phyloP scores from a whole-genome alignment of 768 basidiomycete species.

The Boletus coccyginus region DNA sequence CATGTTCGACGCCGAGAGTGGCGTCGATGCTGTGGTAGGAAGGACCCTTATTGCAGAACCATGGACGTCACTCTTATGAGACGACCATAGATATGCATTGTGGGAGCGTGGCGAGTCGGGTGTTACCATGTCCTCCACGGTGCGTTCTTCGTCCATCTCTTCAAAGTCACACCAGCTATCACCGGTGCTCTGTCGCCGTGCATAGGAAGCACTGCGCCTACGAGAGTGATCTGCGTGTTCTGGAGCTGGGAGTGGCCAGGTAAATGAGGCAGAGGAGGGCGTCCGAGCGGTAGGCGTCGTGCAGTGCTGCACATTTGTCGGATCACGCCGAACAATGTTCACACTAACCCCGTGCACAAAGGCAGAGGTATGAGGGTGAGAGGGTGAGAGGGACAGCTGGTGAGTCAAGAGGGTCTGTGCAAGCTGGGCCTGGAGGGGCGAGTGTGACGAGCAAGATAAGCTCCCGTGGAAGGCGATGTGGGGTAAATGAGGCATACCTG shows the following conservation, averaged over 20 bases:
- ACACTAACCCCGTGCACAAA: slow-evolving; percentile 21
- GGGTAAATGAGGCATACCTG: slow-evolving; percentile 36
- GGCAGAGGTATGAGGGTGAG: slow-evolving; percentile 14
- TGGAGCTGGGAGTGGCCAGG: slow-evolving; percentile 28
- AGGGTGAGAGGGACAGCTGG: slow-evolving; percentile 23
- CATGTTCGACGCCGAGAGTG: slow-evolving; percentile 12
- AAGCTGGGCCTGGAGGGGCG: slow-evolving; percentile 39
- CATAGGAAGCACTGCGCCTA: slow-evolving; percentile 28
- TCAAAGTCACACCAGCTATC: slow-evolving; percentile 33
- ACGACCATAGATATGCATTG: slow-evolving; percentile 25
- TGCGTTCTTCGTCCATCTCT: slow-evolving; percentile 43
- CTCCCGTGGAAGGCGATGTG: slow-evolving; percentile 9
- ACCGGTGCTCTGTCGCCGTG: slow-evolving; percentile 24
- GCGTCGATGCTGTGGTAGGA: slow-evolving; percentile 18
- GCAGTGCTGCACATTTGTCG: slow-evolving; percentile 38
- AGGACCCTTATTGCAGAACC: slow-evolving; percentile 19
- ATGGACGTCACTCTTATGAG: slow-evolving; percentile 15
- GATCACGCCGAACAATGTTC: slow-evolving; percentile 28
- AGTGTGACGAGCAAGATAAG: slow-evolving; percentile 16
- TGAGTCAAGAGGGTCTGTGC: slow-evolving; percentile 42
- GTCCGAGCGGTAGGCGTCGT: slow-evolving; percentile 40
- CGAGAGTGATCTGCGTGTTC: slow-evolving; percentile 24
- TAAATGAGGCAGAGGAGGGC: slow-evolving; percentile 28
- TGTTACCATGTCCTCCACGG: slow-evolving; percentile 45
- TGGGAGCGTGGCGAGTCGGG: slow-evolving; percentile 30